A percentile compares a stretch with the other conserved stretches of the same genome.
Conservation (phyloP, 2,329 filamentous ascomycete genomes). For the Fusarium chuoi region DNA sequence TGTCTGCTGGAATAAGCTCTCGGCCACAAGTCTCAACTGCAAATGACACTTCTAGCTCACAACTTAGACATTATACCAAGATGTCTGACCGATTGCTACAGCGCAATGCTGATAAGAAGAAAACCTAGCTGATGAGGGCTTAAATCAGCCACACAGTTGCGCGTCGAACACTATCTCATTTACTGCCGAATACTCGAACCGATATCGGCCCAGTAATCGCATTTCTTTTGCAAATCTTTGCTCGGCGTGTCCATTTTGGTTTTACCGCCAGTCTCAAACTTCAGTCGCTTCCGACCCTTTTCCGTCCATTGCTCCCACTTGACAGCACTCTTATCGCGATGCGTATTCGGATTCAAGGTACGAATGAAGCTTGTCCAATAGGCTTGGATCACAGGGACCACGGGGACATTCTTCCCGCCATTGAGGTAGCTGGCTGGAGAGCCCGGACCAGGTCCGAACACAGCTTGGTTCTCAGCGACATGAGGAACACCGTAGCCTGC, state of each 20-base stretch:
- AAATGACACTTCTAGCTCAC: too few relatives aligned
- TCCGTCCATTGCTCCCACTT: constrained; percentile 55
- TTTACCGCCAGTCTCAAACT: constrained; percentile 53
- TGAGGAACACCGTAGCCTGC: constrained; percentile 73
- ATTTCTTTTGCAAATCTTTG: constrained; percentile 40
- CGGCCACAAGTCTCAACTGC: too few relatives aligned
- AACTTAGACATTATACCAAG: too few relatives aligned
- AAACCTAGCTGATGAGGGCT: too few relatives aligned
- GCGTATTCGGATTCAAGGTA: constrained; percentile 70
- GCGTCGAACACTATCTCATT: not conserved
- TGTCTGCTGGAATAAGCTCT: too few relatives aligned
- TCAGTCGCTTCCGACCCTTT: constrained; percentile 46
- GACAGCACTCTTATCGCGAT: constrained; percentile 47
- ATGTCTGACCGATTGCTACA: too few relatives aligned
- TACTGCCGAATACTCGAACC: constrained; percentile 31
- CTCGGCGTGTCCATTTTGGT: constrained; percentile 53
- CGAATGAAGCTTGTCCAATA: constrained; percentile 82
- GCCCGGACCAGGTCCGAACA: constrained; percentile 72
- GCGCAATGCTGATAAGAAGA: too few relatives aligned
- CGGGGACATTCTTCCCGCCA: constrained; percentile 62
- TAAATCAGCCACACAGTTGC: not conserved
- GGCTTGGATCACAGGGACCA: constrained; percentile 70
- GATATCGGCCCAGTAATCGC: constrained; percentile 33
- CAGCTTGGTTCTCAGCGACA: constrained; percentile 71
- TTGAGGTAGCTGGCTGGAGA: constrained; percentile 66